Base-by-base conservation (phyloP, 2,329 filamentous ascomycete species). In the Leptosphaerulina australis region DNA sequence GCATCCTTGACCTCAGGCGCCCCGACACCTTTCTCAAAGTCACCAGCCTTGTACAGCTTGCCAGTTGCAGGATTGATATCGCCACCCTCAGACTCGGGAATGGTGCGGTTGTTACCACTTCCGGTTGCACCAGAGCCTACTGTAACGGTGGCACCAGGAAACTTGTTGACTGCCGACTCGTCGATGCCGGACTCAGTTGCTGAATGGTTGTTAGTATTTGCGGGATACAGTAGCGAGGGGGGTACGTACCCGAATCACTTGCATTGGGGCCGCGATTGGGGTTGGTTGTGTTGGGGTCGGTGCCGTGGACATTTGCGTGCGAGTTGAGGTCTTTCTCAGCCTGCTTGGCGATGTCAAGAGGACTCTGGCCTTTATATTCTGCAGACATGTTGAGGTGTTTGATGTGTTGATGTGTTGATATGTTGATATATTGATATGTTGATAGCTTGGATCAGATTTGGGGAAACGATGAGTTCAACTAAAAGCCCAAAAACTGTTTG, bases 251-350 rank as follows among this genome's bases (percentile, higher is more conserved):
- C 33, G 71, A 74, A 44, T 74, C 69, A 44, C 70, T 73, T 24
- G 60, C 58, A 4, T 38, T 38, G 11, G 36, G 15, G 10, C 43
- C 49, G 8, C 28, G 43, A 11, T 51, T 51, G 6, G 37, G 17
- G 25, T 46, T 43, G 17, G 50, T 31, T 21, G 38, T 44, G 28
- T 39, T 72, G 18, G 62, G 58, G 11, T 50, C 48, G 29, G 72
- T 58, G 35, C 76, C 74, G 22, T 69, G 59, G 55, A 75, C 76
- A 8, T 74, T 73, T 11, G 60, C 49, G 25, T 75, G 57, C 7
- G 75, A 74, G 66, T 79, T 78, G 44, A 80, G 70, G 47, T 81
- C 77, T 14, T 67, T 67, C 71, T 81, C 77, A 9, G 78, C 78
- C 56, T 80, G 68, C 59, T 76, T 66, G 44, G 79, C 77, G 60